phyloP scores from a whole-genome alignment of 768 basidiomycete genomes.

The Mycena albidolilacea region DNA sequence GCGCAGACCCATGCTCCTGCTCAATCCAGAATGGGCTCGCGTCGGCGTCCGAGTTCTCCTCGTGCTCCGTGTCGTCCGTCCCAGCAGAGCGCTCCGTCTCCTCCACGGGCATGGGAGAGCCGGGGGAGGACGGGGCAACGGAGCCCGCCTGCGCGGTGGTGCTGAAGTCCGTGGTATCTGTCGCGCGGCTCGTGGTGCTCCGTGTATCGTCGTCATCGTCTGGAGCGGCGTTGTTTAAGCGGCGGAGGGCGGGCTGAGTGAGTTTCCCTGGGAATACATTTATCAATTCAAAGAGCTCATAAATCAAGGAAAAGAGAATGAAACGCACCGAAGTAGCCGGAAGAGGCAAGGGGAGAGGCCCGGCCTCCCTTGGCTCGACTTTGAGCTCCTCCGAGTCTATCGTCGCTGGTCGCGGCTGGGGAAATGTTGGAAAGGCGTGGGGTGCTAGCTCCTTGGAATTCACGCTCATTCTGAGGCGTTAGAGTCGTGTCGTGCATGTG shows the following conservation, averaged over 20 bases:
- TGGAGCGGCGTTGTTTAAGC: background rate
- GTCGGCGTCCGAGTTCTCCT: background rate
- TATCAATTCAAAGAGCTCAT: background rate
- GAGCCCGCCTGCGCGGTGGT: slow-evolving; percentile 26
- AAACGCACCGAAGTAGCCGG: background rate
- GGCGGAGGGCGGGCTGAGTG: background rate
- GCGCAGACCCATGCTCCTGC: background rate
- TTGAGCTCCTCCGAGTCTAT: background rate
- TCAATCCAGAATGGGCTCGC: slow-evolving; percentile 3
- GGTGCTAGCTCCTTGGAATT: too few species aligned
- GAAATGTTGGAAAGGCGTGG: too few species aligned
- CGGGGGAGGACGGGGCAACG: background rate
- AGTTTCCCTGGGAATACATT: background rate
- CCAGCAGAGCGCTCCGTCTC: background rate
- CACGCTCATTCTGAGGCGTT: too few species aligned
- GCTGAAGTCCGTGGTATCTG: slow-evolving; percentile 26
- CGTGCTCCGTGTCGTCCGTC: background rate
- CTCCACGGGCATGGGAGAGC: background rate
- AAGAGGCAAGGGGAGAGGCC: background rate
- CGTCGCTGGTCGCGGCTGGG: too few species aligned
- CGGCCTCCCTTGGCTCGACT: background rate
- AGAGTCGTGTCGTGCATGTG: too few species aligned
- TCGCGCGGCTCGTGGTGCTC: slow-evolving; percentile 26
- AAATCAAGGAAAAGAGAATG: background rate
- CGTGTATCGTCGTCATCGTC: slow-evolving; percentile 28